Percentiles rank a stretch among this genome's conserved stretches.
These are phyloP conservation scores for Alloteropsis angusta DNA, from an alignment of 202 grass and related monocot genomes.

Conservation along the genomic window DNA sequence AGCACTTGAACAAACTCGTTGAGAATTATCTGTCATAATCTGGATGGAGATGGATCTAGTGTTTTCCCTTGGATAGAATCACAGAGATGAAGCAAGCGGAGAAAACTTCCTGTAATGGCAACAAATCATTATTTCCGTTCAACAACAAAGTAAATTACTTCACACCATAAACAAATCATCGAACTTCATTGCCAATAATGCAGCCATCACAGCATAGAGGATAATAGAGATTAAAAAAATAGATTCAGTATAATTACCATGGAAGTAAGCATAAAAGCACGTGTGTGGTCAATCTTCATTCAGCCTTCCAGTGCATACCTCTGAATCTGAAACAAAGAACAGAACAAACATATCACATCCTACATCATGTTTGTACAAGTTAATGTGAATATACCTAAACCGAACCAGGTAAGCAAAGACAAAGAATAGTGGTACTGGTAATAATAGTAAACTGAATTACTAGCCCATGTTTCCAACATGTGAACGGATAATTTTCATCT, in stretches of 20 bases:
- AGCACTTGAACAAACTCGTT: slow-evolving; percentile 20
- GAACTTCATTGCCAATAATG: neutral
- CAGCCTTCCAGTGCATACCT: slow-evolving; percentile 75
- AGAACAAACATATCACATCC: slow-evolving; percentile 5
- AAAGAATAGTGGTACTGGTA: neutral
- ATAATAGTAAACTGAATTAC: neutral
- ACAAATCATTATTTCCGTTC: slow-evolving; percentile 23
- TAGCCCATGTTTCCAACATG: neutral
- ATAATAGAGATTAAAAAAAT: neutral
- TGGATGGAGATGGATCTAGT: slow-evolving; percentile 13
- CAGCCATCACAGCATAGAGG: neutral
- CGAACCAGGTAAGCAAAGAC: neutral
- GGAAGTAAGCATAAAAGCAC: slow-evolving; percentile 3
- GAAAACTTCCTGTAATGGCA: slow-evolving; percentile 22
- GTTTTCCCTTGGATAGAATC: neutral
- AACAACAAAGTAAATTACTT: neutral
- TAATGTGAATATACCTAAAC: neutral
- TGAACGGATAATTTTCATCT: neutral
- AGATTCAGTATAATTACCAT: slow-evolving; percentile 22
- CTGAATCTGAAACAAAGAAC: slow-evolving; percentile 74
- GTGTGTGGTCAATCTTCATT: slow-evolving; percentile 13
- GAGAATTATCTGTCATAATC: slow-evolving; percentile 21
- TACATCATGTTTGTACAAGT: slow-evolving; percentile 5
- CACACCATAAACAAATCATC: slow-evolving; percentile 7
- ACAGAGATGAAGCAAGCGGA: slow-evolving; percentile 1